phyloP scores from a whole-genome alignment of 371 early-diverging fungal species.

The Zychaea mexicana region DNA sequence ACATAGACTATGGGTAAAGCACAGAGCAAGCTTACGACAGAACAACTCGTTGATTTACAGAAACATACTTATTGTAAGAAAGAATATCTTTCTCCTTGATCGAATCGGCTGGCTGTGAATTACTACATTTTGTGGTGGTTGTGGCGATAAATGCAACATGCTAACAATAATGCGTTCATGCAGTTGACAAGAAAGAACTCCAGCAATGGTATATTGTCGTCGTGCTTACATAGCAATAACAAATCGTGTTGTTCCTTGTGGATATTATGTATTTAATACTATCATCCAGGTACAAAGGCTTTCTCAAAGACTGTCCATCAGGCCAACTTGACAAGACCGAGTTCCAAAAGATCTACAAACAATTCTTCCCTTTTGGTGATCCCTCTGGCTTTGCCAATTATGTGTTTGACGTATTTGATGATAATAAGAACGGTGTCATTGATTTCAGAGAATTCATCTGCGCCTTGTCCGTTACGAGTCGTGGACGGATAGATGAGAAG shows the following conservation, averaged over 20 bases:
- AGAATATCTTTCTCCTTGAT: not conserved
- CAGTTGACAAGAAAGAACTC: slow-evolving; percentile 93
- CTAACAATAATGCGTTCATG: not conserved
- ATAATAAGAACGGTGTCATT: slow-evolving; percentile 85
- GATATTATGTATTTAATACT: not conserved
- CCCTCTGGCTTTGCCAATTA: slow-evolving; percentile 88
- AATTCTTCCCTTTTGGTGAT: slow-evolving; percentile 97
- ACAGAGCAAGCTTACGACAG: slow-evolving; percentile 80
- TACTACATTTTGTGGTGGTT: not conserved
- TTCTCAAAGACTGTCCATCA: slow-evolving; percentile 89
- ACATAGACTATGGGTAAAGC: slow-evolving; percentile 78
- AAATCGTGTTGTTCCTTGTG: not conserved
- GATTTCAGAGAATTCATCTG: slow-evolving; percentile 94
- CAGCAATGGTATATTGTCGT: slow-evolving; percentile 80
- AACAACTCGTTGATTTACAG: slow-evolving; percentile 82
- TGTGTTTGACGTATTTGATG: slow-evolving; percentile 90
- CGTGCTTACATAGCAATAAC: not conserved
- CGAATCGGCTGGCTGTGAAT: not conserved
- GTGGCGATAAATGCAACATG: too few species aligned
- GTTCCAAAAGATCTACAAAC: slow-evolving; percentile 94
- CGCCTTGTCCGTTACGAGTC: slow-evolving; percentile 84
- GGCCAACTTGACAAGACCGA: slow-evolving; percentile 85
- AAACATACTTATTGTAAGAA: slow-evolving; percentile 82
- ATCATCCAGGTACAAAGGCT: slow-evolving; percentile 86
- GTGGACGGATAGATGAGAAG: slow-evolving; percentile 90